These are phyloP conservation scores for Helicostylum pulchrum DNA, from an alignment of 192 early-diverging fungal species.

Conservation along the genomic window DNA sequence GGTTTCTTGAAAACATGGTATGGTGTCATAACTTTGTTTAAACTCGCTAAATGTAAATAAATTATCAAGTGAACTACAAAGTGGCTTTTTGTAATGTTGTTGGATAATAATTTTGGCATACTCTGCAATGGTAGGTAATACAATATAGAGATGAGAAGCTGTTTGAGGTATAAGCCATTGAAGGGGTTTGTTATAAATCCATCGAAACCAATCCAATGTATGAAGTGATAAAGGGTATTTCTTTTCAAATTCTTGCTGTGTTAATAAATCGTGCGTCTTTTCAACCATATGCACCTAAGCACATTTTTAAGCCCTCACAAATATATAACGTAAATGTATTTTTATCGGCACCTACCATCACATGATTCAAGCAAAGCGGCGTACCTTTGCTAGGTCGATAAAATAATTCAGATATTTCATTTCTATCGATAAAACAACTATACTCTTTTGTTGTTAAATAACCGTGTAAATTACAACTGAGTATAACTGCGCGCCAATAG, in stretches of 20 bases:
- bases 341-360: slow-evolving; percentile 9
- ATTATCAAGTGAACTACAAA: slow-evolving; percentile 4
- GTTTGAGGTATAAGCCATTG: neutral
- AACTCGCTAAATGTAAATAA: slow-evolving; percentile 24
- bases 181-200: neutral
- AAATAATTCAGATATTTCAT: slow-evolving; percentile 12
- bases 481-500: slow-evolving; percentile 41
- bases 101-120: slow-evolving; percentile 6
- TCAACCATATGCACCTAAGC: neutral
- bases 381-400: slow-evolving; percentile 14
- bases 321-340: neutral
- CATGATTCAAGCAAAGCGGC: slow-evolving; percentile 17
- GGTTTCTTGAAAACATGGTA: neutral
- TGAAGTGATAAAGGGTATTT: neutral
- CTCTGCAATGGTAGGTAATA: slow-evolving; percentile 16
- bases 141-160: neutral
- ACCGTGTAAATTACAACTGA: slow-evolving; percentile 36
- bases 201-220: neutral
- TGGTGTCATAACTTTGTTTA: neutral
- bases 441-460: slow-evolving; percentile 10
- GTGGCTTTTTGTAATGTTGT: slow-evolving; percentile 11
- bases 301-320: neutral
- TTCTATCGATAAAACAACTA: neutral
- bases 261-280: neutral
- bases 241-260: neutral